Conservation (phyloP, 1,139 yeast species). For the Yamadazyma sp. region DNA sequence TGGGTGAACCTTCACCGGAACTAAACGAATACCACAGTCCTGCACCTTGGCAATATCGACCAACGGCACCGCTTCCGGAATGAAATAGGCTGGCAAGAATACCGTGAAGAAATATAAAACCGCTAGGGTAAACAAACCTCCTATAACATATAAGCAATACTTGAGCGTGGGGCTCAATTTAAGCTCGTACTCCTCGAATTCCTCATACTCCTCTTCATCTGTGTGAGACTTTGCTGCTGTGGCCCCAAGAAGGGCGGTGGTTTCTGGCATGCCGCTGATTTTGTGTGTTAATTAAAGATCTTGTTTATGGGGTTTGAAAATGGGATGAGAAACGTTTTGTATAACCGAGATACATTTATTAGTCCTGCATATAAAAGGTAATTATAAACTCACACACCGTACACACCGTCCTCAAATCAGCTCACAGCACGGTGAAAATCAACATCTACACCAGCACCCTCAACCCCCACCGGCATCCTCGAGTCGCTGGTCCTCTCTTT, state of each 20-base stretch:
- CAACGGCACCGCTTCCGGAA: constrained; percentile 33
- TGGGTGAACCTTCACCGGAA: neutral
- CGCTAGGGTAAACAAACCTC: constrained; percentile 19
- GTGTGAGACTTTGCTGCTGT: constrained; percentile 4
- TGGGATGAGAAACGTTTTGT: constrained; percentile 1
- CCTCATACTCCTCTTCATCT: constrained; percentile 15
- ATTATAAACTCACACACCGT: too few relatives aligned
- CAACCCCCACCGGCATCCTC: constrained; percentile 50
- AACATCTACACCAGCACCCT: too few relatives aligned
- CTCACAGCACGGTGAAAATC: too few relatives aligned
- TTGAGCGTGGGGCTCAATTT: constrained; percentile 18
- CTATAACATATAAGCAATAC: constrained; percentile 14
- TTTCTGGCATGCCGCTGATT: constrained; percentile 15
- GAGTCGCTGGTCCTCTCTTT: constrained; percentile 59
- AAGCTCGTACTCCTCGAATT: constrained; percentile 17
- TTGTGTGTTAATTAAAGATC: neutral
- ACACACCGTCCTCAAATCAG: too few relatives aligned
- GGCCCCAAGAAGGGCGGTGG: constrained; percentile 12
- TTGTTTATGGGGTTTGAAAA: neutral
- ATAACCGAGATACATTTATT: neutral
- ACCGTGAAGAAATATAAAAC: constrained; percentile 33
- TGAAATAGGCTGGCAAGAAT: constrained; percentile 33
- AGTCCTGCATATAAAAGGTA: too few relatives aligned
- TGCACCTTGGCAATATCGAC: constrained; percentile 27
- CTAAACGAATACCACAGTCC: constrained; percentile 24